phyloP scores from a whole-genome alignment of 805 yeast species.

The Pichia deserticola region DNA sequence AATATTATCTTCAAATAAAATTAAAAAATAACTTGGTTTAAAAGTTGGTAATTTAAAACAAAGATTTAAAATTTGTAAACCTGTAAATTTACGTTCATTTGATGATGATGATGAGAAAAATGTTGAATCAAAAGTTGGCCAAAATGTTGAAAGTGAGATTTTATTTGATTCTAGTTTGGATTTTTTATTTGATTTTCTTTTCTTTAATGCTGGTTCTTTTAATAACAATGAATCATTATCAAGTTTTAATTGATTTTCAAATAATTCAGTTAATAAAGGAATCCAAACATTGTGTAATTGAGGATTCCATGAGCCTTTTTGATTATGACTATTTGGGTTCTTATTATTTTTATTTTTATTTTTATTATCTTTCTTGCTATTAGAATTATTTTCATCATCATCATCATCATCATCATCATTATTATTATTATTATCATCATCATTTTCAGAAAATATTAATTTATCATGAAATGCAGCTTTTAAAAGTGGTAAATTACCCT shows the following conservation, averaged over 20 bases:
- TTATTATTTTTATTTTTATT: not conserved
- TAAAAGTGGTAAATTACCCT: conserved; percentile 55
- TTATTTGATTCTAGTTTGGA: conserved; percentile 8
- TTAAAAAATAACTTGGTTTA: conserved; percentile 13
- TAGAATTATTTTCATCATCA: conserved; percentile 21
- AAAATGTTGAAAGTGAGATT: conserved; percentile 54
- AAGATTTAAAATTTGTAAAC: conserved; percentile 62
- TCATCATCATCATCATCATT: conserved; percentile 26
- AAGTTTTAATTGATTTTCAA: conserved; percentile 8
- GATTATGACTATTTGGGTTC: conserved; percentile 16
- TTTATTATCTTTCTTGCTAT: not conserved
- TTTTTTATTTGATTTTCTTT: conserved; percentile 21
- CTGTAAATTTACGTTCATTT: conserved; percentile 80
- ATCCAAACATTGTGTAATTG: conserved; percentile 74
- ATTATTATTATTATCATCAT: conserved; percentile 27
- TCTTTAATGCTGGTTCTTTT: conserved; percentile 27
- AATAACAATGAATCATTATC: conserved; percentile 9
- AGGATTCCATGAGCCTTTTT: conserved; percentile 68
- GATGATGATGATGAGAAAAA: conserved; percentile 73
- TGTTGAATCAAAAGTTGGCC: conserved; percentile 77
- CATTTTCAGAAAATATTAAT: conserved; percentile 31
- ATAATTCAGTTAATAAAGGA: conserved; percentile 41
- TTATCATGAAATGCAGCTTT: conserved; percentile 59
- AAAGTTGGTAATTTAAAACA: conserved; percentile 25
- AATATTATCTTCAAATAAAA: conserved; percentile 54